Conservation (phyloP, 2,329 filamentous ascomycete species). For the Fusarium pseudocircinatum region DNA sequence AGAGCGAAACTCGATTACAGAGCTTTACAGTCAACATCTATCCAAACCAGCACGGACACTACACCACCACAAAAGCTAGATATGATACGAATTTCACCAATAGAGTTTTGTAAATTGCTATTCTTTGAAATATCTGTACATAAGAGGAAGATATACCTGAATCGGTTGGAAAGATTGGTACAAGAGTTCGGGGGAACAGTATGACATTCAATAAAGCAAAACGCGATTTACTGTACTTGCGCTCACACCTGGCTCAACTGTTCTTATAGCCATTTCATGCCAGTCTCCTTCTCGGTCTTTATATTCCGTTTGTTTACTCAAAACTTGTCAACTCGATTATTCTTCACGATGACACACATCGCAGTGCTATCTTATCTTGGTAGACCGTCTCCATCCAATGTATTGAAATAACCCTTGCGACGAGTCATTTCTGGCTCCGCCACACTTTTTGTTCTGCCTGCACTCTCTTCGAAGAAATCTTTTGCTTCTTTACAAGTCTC, state of each 20-base stretch:
- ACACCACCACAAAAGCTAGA: background rate
- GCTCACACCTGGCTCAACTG: background rate
- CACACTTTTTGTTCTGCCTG: background rate
- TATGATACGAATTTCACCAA: background rate
- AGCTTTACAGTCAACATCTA: background rate
- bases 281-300: too few relatives aligned
- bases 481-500: background rate
- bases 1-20: background rate
- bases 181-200: background rate
- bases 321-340: fast-evolving
- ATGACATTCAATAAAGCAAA: background rate
- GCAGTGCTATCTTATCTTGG: background rate
- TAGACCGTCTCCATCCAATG: background rate
- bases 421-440: background rate
- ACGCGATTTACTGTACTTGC: background rate
- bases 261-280: background rate
- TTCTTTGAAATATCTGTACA: conserved; percentile 39
- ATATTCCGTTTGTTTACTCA: background rate
- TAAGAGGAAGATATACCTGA: conserved; percentile 30
- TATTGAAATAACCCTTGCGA: background rate
- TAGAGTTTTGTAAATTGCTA: conserved; percentile 14
- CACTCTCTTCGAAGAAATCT: fast-evolving
- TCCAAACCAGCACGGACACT: background rate
- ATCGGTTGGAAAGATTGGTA: conserved; percentile 12
- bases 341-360: background rate